Conservation (phyloP, 495 filamentous ascomycete species). For the Xylaria curta region DNA sequence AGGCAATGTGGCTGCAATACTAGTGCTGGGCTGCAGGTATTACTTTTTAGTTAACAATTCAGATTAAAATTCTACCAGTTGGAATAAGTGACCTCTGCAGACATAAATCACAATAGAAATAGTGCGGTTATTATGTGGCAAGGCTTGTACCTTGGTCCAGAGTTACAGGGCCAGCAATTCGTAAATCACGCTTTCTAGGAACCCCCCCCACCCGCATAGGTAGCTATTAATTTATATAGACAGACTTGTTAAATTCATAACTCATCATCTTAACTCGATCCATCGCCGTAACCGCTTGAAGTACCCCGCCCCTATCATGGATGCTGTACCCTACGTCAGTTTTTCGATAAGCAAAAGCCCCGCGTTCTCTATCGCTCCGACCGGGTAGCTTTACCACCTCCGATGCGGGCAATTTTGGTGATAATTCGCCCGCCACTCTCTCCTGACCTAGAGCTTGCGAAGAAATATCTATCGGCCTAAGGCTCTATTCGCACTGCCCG, state of each 20-base stretch:
- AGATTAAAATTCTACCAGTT: neutral
- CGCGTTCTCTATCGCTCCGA: conserved; percentile 17
- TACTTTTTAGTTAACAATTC: neutral
- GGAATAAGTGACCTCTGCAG: too few species aligned
- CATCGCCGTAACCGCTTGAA: neutral
- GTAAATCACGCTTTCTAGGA: too few species aligned
- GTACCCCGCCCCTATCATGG: neutral
- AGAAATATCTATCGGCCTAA: neutral
- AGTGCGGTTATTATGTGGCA: too few species aligned
- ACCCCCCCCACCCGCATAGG: too few species aligned
- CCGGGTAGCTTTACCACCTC: neutral
- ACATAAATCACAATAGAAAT: too few species aligned
- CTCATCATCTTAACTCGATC: neutral
- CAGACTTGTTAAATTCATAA: neutral
- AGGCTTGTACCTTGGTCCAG: too few species aligned
- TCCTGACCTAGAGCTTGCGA: neutral
- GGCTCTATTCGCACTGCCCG: neutral
- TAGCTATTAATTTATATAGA: neutral
- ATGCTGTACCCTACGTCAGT: neutral
- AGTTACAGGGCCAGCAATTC: too few species aligned
- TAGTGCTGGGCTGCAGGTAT: too few species aligned
- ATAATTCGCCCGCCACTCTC: neutral
- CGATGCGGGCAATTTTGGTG: conserved; percentile 1
- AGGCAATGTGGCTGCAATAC: too few species aligned
- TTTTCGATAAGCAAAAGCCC: conserved; percentile 20